Base-by-base conservation (phyloP, 1,284 basidiomycete species). In the Vanrija humicola region DNA sequence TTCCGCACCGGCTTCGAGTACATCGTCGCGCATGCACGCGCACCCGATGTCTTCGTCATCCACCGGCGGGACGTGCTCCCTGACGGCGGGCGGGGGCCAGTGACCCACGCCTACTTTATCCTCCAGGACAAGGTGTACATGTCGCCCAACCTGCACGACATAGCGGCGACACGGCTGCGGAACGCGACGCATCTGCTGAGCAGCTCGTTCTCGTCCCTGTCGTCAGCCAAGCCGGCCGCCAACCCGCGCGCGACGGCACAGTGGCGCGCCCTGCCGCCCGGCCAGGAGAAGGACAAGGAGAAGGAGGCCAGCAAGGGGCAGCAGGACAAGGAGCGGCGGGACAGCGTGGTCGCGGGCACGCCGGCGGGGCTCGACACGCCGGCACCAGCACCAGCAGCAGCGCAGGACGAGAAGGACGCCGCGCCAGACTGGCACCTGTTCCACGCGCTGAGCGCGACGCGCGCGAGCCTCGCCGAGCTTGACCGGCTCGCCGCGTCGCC, bases 1-100 rank as follows among this genome's bases (percentile, higher is more conserved):
- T 70, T 73, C 56, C 63, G 52, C 14, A 53, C 59, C 5, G 73
- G 73, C 0, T 75, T 74, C 59, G 73, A 75, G 62, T 75, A 72
- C 56, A 57, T 74, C 38, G 56, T 74, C 14, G 62, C 69, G 3
- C 73, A 75, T 58, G 53, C 68, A 6, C 66, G 62, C 28, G 64
- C 72, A 5, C 72, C 73, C 7, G 56, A 67, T 12, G 57, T 75
- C 15, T 75, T 73, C 49, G 63, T 72, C 9, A 65, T 75, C 26
- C 72, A 75, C 53, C 57, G 61, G 8, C 61, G 73, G 1, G 62
- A 65, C 5, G 69, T 74, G 1, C 61, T 64, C 9, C 28, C 51
- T 1, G 57, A 67, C 25, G 67, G 68, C 2, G 55, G 49, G 21
- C 58, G 69, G 10, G 65, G 65, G 14, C 49, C 54, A 7, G 65